A percentile compares a stretch with the other conserved stretches of the same genome.
These are phyloP conservation scores for Lathyrus aphaca DNA, from an alignment of 306 rosid genomes.

Conservation along the genomic window DNA sequence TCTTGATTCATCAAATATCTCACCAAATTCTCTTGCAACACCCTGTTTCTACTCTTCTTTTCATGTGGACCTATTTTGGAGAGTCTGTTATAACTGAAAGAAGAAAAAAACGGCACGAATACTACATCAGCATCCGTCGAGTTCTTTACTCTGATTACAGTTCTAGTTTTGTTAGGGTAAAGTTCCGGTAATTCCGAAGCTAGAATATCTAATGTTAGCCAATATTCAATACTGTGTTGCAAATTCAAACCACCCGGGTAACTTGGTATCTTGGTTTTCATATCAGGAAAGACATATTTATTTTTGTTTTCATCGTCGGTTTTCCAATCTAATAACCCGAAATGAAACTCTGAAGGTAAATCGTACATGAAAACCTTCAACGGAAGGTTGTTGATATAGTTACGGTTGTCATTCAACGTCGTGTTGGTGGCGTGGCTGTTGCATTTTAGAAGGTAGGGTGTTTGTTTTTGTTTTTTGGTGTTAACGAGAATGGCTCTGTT, in stretches of 20 bases:
- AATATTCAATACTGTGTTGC: conserved; percentile 85
- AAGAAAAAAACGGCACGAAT: conserved; percentile 84
- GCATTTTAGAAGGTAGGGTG: conserved; percentile 27
- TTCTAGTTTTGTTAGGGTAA: conserved; percentile 25
- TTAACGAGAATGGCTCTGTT: conserved; percentile 56
- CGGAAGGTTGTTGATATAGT: background rate
- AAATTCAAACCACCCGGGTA: conserved; percentile 80
- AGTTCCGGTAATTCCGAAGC: conserved; percentile 56
- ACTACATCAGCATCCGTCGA: conserved; percentile 68
- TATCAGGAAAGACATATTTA: conserved; percentile 67
- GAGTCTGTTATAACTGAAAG: conserved; percentile 63
- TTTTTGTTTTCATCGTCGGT: conserved; percentile 11
- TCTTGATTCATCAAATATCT: conserved; percentile 52
- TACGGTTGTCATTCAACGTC: background rate
- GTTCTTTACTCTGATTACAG: conserved; percentile 62
- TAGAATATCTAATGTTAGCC: conserved; percentile 82
- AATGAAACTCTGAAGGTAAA: conserved; percentile 68
- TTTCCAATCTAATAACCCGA: conserved; percentile 71
- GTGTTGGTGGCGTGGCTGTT: background rate
- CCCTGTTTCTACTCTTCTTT: conserved; percentile 55
- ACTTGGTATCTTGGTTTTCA: conserved; percentile 46
- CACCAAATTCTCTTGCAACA: conserved; percentile 66
- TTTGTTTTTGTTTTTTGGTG: conserved; percentile 22
- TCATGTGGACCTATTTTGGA: conserved; percentile 47
- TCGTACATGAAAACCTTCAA: conserved; percentile 79